Evolutionary conservation across 2,329 filamentous ascomycete genomes (phyloP).

Genomic region (Trichoderma citrinoviride): DNA sequence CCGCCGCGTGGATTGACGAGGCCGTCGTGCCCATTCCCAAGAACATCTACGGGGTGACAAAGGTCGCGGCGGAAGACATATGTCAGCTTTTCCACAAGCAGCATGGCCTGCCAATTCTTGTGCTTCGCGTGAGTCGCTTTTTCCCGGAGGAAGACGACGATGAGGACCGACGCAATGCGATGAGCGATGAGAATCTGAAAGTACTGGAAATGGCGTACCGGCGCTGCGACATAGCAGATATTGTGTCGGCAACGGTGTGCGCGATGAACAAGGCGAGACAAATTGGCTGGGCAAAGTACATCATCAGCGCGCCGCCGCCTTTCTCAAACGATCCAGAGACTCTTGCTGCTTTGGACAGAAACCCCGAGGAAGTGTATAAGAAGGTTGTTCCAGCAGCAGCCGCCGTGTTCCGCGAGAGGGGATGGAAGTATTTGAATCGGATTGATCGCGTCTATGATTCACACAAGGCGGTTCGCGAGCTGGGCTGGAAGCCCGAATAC

Average conservation of each 20-base stretch:
- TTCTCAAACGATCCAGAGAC: conserved; percentile 35
- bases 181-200: conserved; percentile 46
- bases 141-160: conserved; percentile 50
- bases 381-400: conserved; percentile 30
- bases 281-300: conserved; percentile 41
- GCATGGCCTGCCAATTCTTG: conserved; percentile 39
- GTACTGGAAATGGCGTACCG: conserved; percentile 48
- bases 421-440: conserved; percentile 39
- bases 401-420: conserved; percentile 32
- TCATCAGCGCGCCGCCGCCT: conserved; percentile 45
- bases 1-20: conserved; percentile 47
- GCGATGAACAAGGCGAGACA: conserved; percentile 37
- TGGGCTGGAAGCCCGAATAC: conserved; percentile 44
- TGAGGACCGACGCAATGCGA: conserved; percentile 36
- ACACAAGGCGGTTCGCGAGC: conserved; percentile 39
- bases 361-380: conserved; percentile 34
- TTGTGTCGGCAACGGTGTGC: conserved; percentile 42
- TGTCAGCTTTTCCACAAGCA: conserved; percentile 43
- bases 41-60: conserved; percentile 51
- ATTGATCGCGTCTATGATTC: conserved; percentile 49
- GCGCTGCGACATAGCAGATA: conserved; percentile 44
- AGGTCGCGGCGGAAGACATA: conserved; percentile 48
- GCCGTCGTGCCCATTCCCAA: conserved; percentile 41
- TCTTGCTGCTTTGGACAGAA: conserved; percentile 35
- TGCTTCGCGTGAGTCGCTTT: conserved; percentile 49